These are phyloP conservation scores for Niebla homalea DNA, from an alignment of 495 filamentous ascomycete species.

Conservation along the genomic window DNA sequence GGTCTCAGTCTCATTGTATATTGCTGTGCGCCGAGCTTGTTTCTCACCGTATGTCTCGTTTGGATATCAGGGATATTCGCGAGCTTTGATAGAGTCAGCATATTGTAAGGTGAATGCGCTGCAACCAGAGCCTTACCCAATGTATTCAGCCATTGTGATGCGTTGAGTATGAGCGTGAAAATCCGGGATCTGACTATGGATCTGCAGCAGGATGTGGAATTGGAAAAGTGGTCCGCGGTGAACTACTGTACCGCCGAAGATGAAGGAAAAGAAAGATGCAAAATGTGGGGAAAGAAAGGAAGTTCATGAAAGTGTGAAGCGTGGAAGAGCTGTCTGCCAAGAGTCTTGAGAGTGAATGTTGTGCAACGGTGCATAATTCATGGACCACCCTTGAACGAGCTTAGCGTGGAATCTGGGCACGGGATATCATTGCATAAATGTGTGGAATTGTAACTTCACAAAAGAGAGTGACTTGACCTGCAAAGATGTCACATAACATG, in stretches of 20 bases:
- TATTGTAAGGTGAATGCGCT: not conserved
- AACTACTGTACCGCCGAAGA: no score
- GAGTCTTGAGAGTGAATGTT: no score
- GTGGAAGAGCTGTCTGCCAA: constrained; percentile 38
- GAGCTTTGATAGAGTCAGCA: constrained; percentile 35
- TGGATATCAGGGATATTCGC: constrained; percentile 83
- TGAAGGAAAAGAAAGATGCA: no score
- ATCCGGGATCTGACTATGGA: not conserved
- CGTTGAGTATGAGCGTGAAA: not conserved
- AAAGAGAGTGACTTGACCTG: no score
- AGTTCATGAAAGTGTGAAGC: constrained; percentile 1
- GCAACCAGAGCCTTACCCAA: constrained; percentile 33
- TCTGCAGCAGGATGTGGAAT: not conserved
- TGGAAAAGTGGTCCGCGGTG: not conserved
- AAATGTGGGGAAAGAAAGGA: not conserved
- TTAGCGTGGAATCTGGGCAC: no score
- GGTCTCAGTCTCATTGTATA: constrained; percentile 17
- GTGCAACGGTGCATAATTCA: no score
- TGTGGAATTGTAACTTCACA: no score
- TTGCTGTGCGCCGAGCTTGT: not conserved
- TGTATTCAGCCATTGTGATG: constrained; percentile 46
- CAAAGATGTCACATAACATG: not conserved
- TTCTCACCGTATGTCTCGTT: constrained; percentile 85
- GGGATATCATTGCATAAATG: no score
- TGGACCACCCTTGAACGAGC: constrained; percentile 2